These are phyloP conservation scores for Annulohypoxylon bovei DNA, from an alignment of 495 filamentous ascomycete genomes.

Conservation along the genomic window DNA sequence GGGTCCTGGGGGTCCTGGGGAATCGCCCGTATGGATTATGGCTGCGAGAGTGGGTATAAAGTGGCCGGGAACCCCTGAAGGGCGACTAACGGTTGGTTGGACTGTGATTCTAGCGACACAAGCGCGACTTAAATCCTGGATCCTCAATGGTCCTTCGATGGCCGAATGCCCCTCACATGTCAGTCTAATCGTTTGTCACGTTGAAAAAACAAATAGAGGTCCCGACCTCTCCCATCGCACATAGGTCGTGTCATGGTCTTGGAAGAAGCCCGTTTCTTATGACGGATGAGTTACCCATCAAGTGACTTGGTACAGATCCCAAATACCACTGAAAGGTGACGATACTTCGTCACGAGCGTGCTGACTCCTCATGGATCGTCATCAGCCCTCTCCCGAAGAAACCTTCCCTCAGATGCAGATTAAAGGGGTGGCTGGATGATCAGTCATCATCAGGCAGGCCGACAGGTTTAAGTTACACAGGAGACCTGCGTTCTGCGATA, in stretches of 20 bases:
- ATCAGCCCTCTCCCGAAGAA: slow-evolving; percentile 21
- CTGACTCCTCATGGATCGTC: slow-evolving; percentile 38
- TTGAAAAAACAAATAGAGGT: slow-evolving; percentile 27
- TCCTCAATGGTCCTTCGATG: slow-evolving; percentile 29
- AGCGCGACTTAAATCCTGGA: slow-evolving; percentile 40
- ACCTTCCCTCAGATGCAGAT: slow-evolving; percentile 25
- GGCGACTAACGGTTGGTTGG: slow-evolving; percentile 35
- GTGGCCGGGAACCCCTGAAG: slow-evolving; percentile 38
- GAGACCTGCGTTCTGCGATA: slow-evolving; percentile 23
- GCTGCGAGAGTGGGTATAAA: slow-evolving; percentile 34
- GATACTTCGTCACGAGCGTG: slow-evolving; percentile 31
- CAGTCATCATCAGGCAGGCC: slow-evolving; percentile 31
- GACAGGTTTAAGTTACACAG: slow-evolving; percentile 30
- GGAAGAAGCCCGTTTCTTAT: slow-evolving; percentile 19
- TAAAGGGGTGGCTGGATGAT: slow-evolving; percentile 44
- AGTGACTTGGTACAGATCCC: slow-evolving; percentile 26
- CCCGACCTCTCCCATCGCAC: slow-evolving; percentile 32
- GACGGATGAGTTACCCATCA: slow-evolving; percentile 22
- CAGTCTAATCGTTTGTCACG: slow-evolving; percentile 39
- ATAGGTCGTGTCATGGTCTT: slow-evolving; percentile 27
- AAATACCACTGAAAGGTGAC: slow-evolving; percentile 31
- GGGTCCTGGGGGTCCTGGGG: slow-evolving; percentile 36
- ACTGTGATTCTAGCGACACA: slow-evolving; percentile 39
- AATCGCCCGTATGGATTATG: slow-evolving; percentile 43
- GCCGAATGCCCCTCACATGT: slow-evolving; percentile 41